Percentiles rank a stretch among this genome's conserved stretches.
phyloP scores from a whole-genome alignment of 495 filamentous ascomycete species.

The Cryomyces minteri region DNA sequence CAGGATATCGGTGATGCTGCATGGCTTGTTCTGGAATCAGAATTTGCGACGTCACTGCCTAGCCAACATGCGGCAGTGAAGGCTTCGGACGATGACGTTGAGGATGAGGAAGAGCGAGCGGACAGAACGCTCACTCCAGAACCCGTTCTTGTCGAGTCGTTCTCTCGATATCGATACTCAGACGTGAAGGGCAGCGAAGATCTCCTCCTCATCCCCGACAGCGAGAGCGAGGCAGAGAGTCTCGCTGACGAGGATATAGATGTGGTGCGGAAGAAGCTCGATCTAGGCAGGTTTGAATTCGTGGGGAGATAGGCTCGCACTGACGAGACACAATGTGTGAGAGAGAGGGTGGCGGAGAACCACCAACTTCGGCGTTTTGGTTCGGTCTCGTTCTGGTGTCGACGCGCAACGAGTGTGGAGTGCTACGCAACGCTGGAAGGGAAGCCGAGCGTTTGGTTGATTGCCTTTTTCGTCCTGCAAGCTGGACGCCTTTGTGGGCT shows the following conservation, averaged over 20 bases:
- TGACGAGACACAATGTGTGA: no score
- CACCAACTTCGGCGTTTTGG: no score
- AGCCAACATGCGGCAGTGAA: neutral
- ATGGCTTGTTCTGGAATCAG: no score
- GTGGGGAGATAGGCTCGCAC: neutral
- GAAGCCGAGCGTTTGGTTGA: no score
- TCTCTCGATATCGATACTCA: neutral
- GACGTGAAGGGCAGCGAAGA: constrained; percentile 53
- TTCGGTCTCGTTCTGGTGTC: no score
- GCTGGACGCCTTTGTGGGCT: no score
- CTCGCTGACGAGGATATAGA: constrained; percentile 6
- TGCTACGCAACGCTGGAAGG: no score
- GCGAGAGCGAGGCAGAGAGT: constrained; percentile 38
- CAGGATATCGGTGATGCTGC: neutral
- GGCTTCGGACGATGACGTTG: neutral
- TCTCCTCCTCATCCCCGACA: constrained; percentile 48
- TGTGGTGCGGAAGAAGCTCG: constrained; percentile 6
- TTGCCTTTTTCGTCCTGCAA: no score
- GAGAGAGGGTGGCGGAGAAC: no score
- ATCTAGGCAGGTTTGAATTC: constrained; percentile 20
- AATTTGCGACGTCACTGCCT: no score
- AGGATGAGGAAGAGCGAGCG: neutral
- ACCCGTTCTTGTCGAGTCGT: constrained; percentile 2
- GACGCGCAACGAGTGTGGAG: no score
- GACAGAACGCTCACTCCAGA: no score